Base-by-base conservation (phyloP, 345 rosid species). In the Sonneratia alba region DNA sequence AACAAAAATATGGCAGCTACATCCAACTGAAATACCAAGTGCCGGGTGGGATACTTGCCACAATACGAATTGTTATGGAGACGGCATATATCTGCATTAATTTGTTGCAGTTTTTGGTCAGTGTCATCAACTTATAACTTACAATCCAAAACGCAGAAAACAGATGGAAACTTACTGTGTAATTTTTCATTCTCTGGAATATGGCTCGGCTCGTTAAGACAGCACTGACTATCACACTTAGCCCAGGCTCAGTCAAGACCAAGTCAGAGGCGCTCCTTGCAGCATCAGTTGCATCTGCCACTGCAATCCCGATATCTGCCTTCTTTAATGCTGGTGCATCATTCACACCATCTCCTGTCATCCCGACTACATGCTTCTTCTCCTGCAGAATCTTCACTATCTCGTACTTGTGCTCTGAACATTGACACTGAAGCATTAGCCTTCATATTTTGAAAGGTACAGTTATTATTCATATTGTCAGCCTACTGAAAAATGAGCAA, bases 341-440 rank as follows among this genome's bases (percentile, higher is more conserved):
- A 76, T 94, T 94, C 78, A 94, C 98, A 74, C 98, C 98, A 78
- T 94, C 97, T 76, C 98, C 98, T 2, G 98, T 94, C 98, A 94
- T 94, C 71, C 98, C 98, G 70, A 93, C 98, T 59, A 93, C 90
- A 79, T 93, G 98, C 78, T 89, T 85, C 87, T 88, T 93, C 80
- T 93, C 91, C 87, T 93, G 98, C 77, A 93, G 79, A 69, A 91
- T 88, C 76, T 81, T 93, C 47, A 93, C 96, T 73, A 94, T 94
- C 82, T 94, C 98, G 14, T 89, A 94, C 84, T 94, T 94, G 76
- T 94, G 98, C 75, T 94, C 98, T 94, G 88, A 32, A 80, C 73
- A 49, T 80, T 45, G 66, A 62, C 2, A 62, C 66, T 13, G 4
- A 34, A 62, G 24, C 24, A 32, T 62, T 27, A 62, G 66, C 13